Evolutionary conservation across 2,329 filamentous ascomycete species (phyloP), one percentile per base, ranked within the genome.

Genomic region (Fusarium citri): DNA sequence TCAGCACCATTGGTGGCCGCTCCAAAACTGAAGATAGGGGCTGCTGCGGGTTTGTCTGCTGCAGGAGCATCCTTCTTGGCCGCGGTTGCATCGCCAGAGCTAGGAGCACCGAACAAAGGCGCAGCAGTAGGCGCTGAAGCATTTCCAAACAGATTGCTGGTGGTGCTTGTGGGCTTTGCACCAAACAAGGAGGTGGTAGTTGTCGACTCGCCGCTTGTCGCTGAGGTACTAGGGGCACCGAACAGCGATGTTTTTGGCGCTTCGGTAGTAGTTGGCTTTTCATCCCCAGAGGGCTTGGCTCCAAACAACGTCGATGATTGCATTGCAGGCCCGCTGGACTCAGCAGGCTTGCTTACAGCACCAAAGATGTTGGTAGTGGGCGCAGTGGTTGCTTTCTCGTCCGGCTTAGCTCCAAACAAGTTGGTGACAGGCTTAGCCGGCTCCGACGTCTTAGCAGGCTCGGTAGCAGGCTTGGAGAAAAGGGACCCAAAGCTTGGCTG

Each of bases 281-380:
- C 66, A 16, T 72, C 47, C 48, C 78, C 77, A 9, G 73, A 50
- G 40, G 78, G 65, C 55, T 80, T 80, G 4, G 75, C 68, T 12
- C 79, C 78, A 41, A 83, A 83, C 8, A 82, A 71, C 2, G 77
- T 76, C 9, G 78, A 72, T 15, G 76, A 72, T 61, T 78, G 75
- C 58, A 74, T 72, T 8, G 72, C 69, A 30, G 77, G 58, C 59
- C 65, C 28, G 68, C 59, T 47, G 74, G 77, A 55, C 26, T 80
- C 78, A 16, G 74, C 69, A 26, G 78, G 72, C 59, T 81, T 81
- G 40, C 71, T 76, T 11, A 73, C 70, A 50, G 69, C 65, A 22
- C 81, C 83, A 67, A 85, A 85, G n/a, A 83, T 55, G 15, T 74
- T 80, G 23, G 48, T 34, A 30, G 75, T 73, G 5, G 80, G 28